These are phyloP conservation scores for Detonula confervacea DNA, from an alignment of 352 stramenopile species.

Conservation along the genomic window DNA sequence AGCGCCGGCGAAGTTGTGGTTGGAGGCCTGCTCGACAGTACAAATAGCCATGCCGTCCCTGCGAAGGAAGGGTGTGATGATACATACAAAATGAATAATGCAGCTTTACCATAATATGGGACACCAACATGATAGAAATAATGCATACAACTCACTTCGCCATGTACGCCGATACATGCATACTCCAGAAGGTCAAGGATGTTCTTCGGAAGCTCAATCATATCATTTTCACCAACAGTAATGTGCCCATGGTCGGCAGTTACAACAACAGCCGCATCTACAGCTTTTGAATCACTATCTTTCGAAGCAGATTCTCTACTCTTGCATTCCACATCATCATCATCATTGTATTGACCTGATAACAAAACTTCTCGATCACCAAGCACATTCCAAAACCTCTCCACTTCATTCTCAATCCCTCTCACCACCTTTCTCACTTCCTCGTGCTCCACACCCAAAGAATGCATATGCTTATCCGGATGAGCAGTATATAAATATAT, in stretches of 20 bases:
- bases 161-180: no score
- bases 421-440: constrained; percentile 41
- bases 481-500: constrained; percentile 52
- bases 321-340: constrained; percentile 44
- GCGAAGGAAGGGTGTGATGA: no score
- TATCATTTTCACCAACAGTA: no score
- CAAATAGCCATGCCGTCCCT: constrained; percentile 35
- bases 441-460: constrained; percentile 46
- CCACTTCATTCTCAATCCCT: constrained; percentile 42
- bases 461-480: constrained; percentile 52
- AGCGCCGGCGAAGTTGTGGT: constrained; percentile 15
- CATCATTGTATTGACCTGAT: constrained; percentile 70
- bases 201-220: no score
- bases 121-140: no score
- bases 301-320: not conserved
- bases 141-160: no score
- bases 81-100: no score
- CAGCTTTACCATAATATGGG: no score
- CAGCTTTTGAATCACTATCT: no score
- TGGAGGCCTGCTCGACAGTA: constrained; percentile 39
- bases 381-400: constrained; percentile 45
- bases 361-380: constrained; percentile 34
- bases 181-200: no score
- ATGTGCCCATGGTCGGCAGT: no score
- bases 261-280: no score